Base-by-base conservation (phyloP, 495 filamentous ascomycete genomes). In the Pyronema domesticum region DNA sequence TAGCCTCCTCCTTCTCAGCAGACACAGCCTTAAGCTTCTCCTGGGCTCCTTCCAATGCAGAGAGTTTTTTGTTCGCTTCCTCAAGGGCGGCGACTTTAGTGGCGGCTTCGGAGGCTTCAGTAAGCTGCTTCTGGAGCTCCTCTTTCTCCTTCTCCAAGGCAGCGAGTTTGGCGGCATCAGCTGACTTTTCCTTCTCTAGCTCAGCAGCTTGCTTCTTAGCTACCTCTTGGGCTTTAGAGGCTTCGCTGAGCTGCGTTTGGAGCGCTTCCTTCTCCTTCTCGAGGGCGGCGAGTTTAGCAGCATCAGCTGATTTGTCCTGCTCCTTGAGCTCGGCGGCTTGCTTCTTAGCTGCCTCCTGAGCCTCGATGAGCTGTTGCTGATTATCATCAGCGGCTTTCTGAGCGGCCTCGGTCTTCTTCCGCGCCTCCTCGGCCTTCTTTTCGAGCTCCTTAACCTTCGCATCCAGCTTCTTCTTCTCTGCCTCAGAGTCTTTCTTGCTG, bases 251-350 rank as follows among this genome's bases (percentile, higher is more conserved):
- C 49, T 61, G 57, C 6, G 18, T 51, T 13, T 43, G 39, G 13
- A 43, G 13, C 35, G 11, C 50, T 14, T 18, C 23, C 13, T 19
- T 10, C 11, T 51, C 19, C 15, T 36, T 51, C 30, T 56, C 13
- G 19, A 52, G 13, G 35, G 17, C 36, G 13, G 39, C 23, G 37
- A 45, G 3, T 6, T 55, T 35, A 18, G 10, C 9, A 7, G 55
- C 47, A 37, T 48, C 56, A 6, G 46, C 52, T 39, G 59, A 50
- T 19, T 35, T 39, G 30, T 56, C 40, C 11, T 62, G 57, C 64
- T 67, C 58, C 56, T 65, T 52, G 1, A 61, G 35, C 34, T 64
- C 60, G 47, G 53, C 60, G 51, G 60, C 62, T 33, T 60, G 65
- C 33, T 50, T 59, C 55, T 60, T 60, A 1, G 56, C 13, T 48